A percentile compares a stretch with the other conserved stretches of the same genome.
These are phyloP conservation scores for Galerina marginata DNA, from an alignment of 768 basidiomycete species.

Conservation along the genomic window DNA sequence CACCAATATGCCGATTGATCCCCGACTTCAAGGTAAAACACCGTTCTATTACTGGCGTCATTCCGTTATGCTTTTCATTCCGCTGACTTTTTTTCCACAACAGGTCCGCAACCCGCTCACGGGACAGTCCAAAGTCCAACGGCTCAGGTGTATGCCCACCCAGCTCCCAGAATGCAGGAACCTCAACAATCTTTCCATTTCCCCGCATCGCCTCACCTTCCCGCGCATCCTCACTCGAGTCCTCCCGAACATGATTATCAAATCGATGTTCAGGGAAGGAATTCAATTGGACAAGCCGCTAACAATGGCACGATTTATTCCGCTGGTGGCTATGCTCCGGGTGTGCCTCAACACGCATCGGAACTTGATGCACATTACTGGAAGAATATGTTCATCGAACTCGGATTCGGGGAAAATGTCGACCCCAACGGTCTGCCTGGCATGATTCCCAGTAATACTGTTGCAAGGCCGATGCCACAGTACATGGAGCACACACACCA, in stretches of 20 bases:
- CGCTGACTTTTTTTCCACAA: constrained; percentile 10
- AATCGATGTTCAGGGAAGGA: constrained; percentile 21
- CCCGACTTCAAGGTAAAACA: constrained; percentile 57
- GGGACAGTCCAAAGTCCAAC: constrained; percentile 31
- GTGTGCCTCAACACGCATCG: constrained; percentile 48
- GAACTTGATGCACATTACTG: constrained; percentile 75
- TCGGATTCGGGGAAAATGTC: constrained; percentile 64
- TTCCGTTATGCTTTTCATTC: constrained; percentile 1
- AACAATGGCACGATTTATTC: constrained; percentile 28
- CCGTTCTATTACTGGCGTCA: constrained; percentile 12
- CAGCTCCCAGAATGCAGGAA: constrained; percentile 37
- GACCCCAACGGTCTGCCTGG: constrained; percentile 34
- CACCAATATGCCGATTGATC: constrained; percentile 54
- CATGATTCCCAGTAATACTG: constrained; percentile 21
- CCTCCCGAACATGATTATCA: constrained; percentile 26
- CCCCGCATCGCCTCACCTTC: constrained; percentile 44
- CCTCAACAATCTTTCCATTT: constrained; percentile 41
- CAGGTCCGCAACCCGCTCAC: constrained; percentile 31
- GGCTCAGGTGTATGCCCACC: constrained; percentile 41
- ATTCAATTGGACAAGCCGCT: constrained; percentile 11
- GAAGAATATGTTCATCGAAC: constrained; percentile 76
- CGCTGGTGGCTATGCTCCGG: constrained; percentile 36
- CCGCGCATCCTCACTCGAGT: constrained; percentile 34
- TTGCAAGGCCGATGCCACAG: constrained; percentile 26
- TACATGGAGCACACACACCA: constrained; percentile 32